A percentile compares a stretch with the other conserved stretches of the same genome.
These are phyloP conservation scores for Pleurotus citrinopileatus DNA, from an alignment of 768 basidiomycete species.

Conservation along the genomic window DNA sequence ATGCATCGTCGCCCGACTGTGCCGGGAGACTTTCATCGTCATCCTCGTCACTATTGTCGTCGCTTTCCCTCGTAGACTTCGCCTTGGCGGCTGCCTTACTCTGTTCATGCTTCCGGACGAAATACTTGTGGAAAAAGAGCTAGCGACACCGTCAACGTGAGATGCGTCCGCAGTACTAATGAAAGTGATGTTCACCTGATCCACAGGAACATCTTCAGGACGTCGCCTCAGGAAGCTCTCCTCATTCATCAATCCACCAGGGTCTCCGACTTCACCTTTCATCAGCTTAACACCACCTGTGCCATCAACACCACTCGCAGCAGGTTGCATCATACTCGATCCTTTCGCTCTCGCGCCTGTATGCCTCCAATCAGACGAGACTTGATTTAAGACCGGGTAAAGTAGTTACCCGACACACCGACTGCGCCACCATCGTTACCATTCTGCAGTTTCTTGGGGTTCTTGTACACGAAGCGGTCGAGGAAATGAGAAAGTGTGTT, in stretches of 20 bases:
- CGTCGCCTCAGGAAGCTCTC: conserved; percentile 69
- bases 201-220: conserved; percentile 75
- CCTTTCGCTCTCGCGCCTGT: conserved; percentile 52
- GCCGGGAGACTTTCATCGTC: conserved; percentile 35
- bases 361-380: neutral
- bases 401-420: too few relatives aligned
- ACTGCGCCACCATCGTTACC: conserved; percentile 21
- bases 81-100: conserved; percentile 41
- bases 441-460: conserved; percentile 69
- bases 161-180: neutral
- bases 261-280: conserved; percentile 51
- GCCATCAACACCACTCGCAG: conserved; percentile 60
- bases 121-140: conserved; percentile 93
- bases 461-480: conserved; percentile 96
- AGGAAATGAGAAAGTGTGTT: conserved; percentile 95
- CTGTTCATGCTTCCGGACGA: conserved; percentile 64
- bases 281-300: conserved; percentile 64
- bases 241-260: conserved; percentile 61
- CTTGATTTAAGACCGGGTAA: conserved; percentile 5
- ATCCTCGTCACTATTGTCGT: conserved; percentile 35
- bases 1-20: conserved; percentile 38
- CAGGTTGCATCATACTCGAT: conserved; percentile 95
- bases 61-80: conserved; percentile 33
- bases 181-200: conserved; percentile 50
- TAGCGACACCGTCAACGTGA: conserved; percentile 21